Percentiles rank a stretch among this genome's conserved stretches.
Conservation (phyloP, 345 rosid species). For the Bruguiera parviflora region DNA sequence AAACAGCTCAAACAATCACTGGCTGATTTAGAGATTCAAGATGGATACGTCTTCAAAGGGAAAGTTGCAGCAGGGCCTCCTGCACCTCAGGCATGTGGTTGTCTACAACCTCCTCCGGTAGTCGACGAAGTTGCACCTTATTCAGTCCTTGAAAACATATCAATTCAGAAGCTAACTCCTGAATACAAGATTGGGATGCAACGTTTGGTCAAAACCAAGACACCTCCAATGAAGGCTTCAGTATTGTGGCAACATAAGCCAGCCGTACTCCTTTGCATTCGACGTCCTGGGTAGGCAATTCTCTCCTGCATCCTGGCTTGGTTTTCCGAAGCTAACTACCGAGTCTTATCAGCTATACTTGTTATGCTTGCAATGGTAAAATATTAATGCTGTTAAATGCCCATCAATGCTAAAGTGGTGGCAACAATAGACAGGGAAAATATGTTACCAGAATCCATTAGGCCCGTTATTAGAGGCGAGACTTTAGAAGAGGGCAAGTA, state of each 20-base stretch:
- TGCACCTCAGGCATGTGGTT: conserved; percentile 55
- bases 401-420: not conserved
- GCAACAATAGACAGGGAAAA: not conserved
- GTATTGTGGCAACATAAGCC: conserved; percentile 57
- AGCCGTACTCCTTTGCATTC: conserved; percentile 55
- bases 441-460: not conserved
- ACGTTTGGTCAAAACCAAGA: conserved; percentile 43
- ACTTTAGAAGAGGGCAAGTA: not conserved
- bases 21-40: conserved; percentile 48
- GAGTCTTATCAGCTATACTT: not conserved
- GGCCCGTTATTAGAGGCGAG: not conserved
- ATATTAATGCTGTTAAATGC: not conserved
- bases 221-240: conserved; percentile 66
- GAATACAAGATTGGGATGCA: conserved; percentile 55
- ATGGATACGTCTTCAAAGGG: conserved; percentile 59
- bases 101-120: conserved; percentile 53
- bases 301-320: conserved; percentile 2
- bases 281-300: conserved; percentile 54
- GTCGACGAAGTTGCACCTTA: conserved; percentile 45
- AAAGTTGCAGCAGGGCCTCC: conserved; percentile 58
- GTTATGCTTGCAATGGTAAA: not conserved
- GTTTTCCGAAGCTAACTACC: not conserved
- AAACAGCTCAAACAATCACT: conserved; percentile 45
- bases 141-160: conserved; percentile 43
- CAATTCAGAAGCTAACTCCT: conserved; percentile 50